phyloP scores from a whole-genome alignment of 805 yeast genomes.

The Ogataea salicorniae region DNA sequence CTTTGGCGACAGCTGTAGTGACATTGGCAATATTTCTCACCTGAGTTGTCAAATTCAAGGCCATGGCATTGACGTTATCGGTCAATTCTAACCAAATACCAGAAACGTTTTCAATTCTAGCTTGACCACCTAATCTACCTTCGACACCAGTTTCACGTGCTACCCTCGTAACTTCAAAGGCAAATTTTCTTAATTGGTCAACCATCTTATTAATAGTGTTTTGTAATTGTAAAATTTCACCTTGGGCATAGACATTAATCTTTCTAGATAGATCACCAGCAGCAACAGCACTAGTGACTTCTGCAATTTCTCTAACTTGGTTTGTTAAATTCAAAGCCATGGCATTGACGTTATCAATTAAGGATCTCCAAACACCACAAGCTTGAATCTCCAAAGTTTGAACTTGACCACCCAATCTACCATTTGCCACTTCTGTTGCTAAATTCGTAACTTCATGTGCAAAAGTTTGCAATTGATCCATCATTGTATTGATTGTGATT shows the following conservation, averaged over 20 bases:
- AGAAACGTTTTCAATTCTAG: conserved; percentile 69
- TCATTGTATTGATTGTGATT: conserved; percentile 80
- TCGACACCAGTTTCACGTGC: conserved; percentile 89
- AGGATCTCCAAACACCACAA: conserved; percentile 81
- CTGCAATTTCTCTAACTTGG: conserved; percentile 85
- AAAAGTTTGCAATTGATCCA: conserved; percentile 79
- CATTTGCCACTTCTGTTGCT: conserved; percentile 87
- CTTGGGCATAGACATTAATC: conserved; percentile 87
- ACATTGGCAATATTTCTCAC: conserved; percentile 85
- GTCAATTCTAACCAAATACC: conserved; percentile 88
- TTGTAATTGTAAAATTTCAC: conserved; percentile 79
- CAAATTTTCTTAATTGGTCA: conserved; percentile 76
- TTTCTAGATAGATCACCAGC: conserved; percentile 78
- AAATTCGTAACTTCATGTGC: conserved; percentile 79
- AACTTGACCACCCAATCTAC: conserved; percentile 87
- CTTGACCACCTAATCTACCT: conserved; percentile 86
- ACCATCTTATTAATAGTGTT: conserved; percentile 88
- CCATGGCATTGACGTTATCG: conserved; percentile 88
- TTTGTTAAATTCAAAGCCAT: conserved; percentile 86
- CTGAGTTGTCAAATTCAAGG: conserved; percentile 79
- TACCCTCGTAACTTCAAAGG: conserved; percentile 80
- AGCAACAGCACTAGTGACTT: conserved; percentile 85
- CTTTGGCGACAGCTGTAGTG: conserved; percentile 83
- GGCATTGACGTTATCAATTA: conserved; percentile 78
- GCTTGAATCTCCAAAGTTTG: conserved; percentile 63